Base-by-base conservation (phyloP, 1,284 basidiomycete genomes). In the Puccinia brachypodii region DNA sequence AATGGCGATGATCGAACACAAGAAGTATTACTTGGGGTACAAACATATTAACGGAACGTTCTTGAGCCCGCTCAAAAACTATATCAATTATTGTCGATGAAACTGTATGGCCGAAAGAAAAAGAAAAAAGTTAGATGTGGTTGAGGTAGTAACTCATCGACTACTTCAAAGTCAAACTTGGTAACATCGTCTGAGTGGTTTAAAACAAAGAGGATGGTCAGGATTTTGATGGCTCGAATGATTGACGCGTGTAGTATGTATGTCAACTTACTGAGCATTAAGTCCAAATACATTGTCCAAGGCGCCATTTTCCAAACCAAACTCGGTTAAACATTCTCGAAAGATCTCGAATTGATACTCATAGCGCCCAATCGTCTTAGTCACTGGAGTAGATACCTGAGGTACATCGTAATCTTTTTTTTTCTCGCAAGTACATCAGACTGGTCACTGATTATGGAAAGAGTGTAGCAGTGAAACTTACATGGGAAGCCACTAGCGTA, bases 271-370 rank as follows among this genome's bases (percentile, higher is more conserved):
- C 79, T 75, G 71, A 42, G 79, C 79, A 81, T 75, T 74, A 0
- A 81, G 53, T 53, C 79, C 79, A 50, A 81, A 81, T 4, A 81
- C 72, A 42, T 81, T 81, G 62, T 81, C 79, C n/a, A 81, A 66
- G 19, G 79, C 72, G 44, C 73, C 71, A 68, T 66, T 71, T 68
- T 81, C 72, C 56, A 81, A 68, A 14, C 72, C 79, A 47, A 81
- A 73, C 60, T 81, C 79, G 14, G 58, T 74, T 31, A 81, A 50
- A 74, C 71, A 74, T 66, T 81, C 79, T 40, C 72, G 33, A 36
- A 66, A 81, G 14, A 81, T 47, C 25, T 81, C 79, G 38, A 74
- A 81, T 74, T 81, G 79, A 74, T 62, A 81, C 68, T 81, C 58
- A 68, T 81, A 81, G 71, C 68, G 69, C 25, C 40, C 44, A 36